Evolutionary conservation across 2,329 filamentous ascomycete species (phyloP), one percentile per base, ranked within the genome.

Genomic region (Xylaria arbuscula): DNA sequence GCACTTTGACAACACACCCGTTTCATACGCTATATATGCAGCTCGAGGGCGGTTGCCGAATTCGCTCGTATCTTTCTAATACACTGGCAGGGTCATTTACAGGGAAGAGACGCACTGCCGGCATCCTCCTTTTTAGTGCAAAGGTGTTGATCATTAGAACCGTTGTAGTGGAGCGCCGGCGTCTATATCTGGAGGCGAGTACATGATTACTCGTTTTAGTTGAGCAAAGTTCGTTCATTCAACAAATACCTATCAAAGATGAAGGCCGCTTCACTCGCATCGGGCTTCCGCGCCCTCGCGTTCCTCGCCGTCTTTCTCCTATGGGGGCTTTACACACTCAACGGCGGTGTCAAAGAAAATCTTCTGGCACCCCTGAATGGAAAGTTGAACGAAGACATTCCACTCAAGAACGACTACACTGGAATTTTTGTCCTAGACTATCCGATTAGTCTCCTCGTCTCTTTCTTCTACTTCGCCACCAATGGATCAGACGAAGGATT

Each of bases 401-500:
- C 58, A 13, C 64, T 77, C 5, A 75, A 69, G 34, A 76, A 61
- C n/a, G 58, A 68, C 28, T 77, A 76, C 48, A 76, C 74, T 0
- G 76, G 75, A 13, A 19, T 76, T 42, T 67, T 72, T 36, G 28
- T 70, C 38, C 50, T 77, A 24, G 76, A 77, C 62, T 76, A 75
- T 47, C 72, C 66, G 0, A 60, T 77, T 17, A 54, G 63, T 4
- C 32, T 76, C 10, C 70, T 76, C 2, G 71, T 76, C 9, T 64
- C 73, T 7, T 76, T 77, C 62, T 76, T 77, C 28, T 75, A 72
- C 66, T 74, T 72, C 56, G 72, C 68, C 10, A 76, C 75, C 3
- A 73, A 73, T 58, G 73, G 70, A 9, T 69, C 69, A 1, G 66
- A 77, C 40, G 67, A 71, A 40, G 73, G 67, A 15, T 75, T 72